Evolutionary conservation across 805 yeast genomes (phyloP).

Genomic region (Wickerhamiella parazyma): DNA sequence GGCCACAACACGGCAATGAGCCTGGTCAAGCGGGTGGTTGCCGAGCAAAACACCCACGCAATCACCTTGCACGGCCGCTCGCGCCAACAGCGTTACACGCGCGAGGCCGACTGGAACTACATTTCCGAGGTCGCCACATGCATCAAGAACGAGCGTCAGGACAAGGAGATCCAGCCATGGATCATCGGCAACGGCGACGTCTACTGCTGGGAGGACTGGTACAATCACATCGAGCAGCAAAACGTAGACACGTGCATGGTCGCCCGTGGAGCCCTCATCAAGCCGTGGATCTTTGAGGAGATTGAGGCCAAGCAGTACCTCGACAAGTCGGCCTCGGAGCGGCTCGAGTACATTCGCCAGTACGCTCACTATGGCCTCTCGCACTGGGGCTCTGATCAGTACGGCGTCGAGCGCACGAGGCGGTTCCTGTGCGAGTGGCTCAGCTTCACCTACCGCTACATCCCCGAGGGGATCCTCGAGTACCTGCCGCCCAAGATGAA

Average conservation of each 20-base stretch:
- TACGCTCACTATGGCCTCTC: constrained; percentile 74
- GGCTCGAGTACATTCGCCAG: constrained; percentile 58
- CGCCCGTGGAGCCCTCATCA: constrained; percentile 93
- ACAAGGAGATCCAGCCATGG: constrained; percentile 56
- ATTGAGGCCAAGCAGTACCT: constrained; percentile 76
- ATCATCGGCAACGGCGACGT: constrained; percentile 94
- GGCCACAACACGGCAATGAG: constrained; percentile 75
- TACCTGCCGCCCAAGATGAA: constrained; percentile 77
- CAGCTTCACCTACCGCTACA: constrained; percentile 85
- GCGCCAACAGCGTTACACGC: constrained; percentile 87
- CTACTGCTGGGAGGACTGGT: constrained; percentile 79
- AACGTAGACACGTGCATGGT: constrained; percentile 91
- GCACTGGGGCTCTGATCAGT: constrained; percentile 97
- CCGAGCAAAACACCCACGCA: constrained; percentile 74
- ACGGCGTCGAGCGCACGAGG: constrained; percentile 78
- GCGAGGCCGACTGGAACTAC: constrained; percentile 87
- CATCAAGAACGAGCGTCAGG: constrained; percentile 43
- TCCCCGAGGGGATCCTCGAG: constrained; percentile 88
- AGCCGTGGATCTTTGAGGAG: constrained; percentile 98
- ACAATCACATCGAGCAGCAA: constrained; percentile 46
- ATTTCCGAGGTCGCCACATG: constrained; percentile 57
- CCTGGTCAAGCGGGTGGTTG: constrained; percentile 55
- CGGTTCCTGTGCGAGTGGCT: constrained; percentile 87
- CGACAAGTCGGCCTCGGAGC: constrained; percentile 81
- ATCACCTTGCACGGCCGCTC: constrained; percentile 94